Percentiles rank a stretch among this genome's conserved stretches.
Evolutionary conservation across 495 filamentous ascomycete genomes (phyloP).

Genomic region (Neurospora tetraspora): DNA sequence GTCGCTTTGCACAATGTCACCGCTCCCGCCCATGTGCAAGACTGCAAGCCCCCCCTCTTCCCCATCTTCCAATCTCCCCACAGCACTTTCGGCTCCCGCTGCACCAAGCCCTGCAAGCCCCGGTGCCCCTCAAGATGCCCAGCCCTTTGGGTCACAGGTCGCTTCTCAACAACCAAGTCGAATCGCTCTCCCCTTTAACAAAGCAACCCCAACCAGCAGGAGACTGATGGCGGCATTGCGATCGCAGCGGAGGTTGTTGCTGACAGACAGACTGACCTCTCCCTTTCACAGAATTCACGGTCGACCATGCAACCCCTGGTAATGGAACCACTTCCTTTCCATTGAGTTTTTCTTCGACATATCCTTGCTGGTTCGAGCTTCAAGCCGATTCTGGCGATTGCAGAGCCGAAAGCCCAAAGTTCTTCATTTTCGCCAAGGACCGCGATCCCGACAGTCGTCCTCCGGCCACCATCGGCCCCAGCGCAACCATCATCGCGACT

Average conservation of each 20-base stretch:
- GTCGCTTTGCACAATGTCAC: not conserved
- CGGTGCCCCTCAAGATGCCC: not conserved
- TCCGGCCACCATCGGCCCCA: constrained; percentile 5
- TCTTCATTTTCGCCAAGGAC: constrained; percentile 3
- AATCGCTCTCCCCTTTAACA: not conserved
- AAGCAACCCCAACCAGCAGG: not conserved
- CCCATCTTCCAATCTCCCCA: not conserved
- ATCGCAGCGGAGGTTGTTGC: not conserved
- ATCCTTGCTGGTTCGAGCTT: constrained; percentile 23
- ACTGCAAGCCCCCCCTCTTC: not conserved
- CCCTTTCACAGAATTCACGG: constrained; percentile 10
- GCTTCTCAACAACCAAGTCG: not conserved
- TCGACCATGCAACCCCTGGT: constrained; percentile 10
- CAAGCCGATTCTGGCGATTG: constrained; percentile 8
- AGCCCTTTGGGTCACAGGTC: not conserved
- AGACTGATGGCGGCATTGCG: not conserved
- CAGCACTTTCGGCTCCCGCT: not conserved
- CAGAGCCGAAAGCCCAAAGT: constrained; percentile 8
- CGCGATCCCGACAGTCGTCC: constrained; percentile 3
- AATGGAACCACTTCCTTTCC: constrained; percentile 12
- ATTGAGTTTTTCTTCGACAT: constrained; percentile 16
- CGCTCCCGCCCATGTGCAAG: not conserved
- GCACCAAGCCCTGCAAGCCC: too few species aligned
- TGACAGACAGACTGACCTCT: constrained; percentile 10
- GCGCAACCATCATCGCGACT: not conserved